These are phyloP conservation scores for Sporobolomyces pararoseus DNA, from an alignment of 768 basidiomycete species.

Conservation along the genomic window DNA sequence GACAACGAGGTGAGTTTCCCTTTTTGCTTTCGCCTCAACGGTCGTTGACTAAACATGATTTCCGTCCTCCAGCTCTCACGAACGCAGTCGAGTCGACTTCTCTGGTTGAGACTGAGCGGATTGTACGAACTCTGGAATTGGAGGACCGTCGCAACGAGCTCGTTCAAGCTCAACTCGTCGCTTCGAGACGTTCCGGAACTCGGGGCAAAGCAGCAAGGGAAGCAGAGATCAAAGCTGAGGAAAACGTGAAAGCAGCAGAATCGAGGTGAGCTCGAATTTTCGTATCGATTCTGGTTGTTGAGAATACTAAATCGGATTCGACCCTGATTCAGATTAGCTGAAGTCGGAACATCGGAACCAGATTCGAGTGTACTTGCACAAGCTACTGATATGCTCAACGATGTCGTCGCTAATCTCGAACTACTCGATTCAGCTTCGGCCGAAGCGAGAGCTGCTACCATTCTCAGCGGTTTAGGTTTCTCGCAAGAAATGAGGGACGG, in stretches of 20 bases:
- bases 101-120: conserved; percentile 27
- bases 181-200: conserved; percentile 58
- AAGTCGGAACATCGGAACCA: conserved; percentile 1
- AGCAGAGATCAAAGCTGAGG: conserved; percentile 32
- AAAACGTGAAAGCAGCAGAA: conserved; percentile 15
- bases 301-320: background rate
- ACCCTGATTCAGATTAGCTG: background rate
- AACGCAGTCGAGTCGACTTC: conserved; percentile 43
- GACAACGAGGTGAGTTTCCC: conserved; percentile 42
- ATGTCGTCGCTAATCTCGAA: conserved; percentile 41
- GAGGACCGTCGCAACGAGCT: conserved; percentile 44
- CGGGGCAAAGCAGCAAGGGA: conserved; percentile 54
- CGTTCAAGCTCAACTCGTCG: conserved; percentile 54
- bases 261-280: conserved; percentile 4
- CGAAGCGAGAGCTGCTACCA: conserved; percentile 53
- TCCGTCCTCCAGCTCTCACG: conserved; percentile 46
- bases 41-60: no score
- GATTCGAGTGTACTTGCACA: conserved; percentile 12
- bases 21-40: no score
- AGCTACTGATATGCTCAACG: conserved; percentile 32
- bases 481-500: conserved; percentile 49
- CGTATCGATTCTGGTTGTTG: background rate
- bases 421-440: conserved; percentile 45
- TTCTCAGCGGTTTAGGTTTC: conserved; percentile 64
- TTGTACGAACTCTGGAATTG: conserved; percentile 37